Evolutionary conservation across 1,139 yeast species (phyloP).

Genomic region (Yamadazyma mexicana): DNA sequence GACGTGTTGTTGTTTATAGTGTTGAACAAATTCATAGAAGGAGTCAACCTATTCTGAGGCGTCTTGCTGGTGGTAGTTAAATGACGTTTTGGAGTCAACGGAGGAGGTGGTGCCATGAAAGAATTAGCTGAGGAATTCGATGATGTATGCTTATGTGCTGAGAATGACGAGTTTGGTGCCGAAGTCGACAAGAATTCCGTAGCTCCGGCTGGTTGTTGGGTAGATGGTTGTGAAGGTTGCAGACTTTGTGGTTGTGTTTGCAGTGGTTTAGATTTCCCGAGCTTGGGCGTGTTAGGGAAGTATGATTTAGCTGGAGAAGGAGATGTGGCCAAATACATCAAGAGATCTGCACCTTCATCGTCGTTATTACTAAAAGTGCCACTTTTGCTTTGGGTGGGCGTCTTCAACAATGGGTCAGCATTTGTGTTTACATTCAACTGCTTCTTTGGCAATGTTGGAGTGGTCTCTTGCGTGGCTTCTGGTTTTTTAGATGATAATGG

Average conservation of each 20-base stretch:
- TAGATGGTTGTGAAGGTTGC: constrained; percentile 1
- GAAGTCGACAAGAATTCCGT: constrained; percentile 8
- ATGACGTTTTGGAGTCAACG: constrained; percentile 48
- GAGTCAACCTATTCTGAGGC: constrained; percentile 47
- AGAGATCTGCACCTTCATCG: constrained; percentile 81
- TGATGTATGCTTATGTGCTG: constrained; percentile 16
- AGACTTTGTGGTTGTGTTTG: constrained; percentile 1
- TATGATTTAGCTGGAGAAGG: constrained; percentile 68
- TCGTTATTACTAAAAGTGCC: constrained; percentile 32
- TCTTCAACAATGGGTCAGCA: constrained; percentile 25
- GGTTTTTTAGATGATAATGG: constrained; percentile 22
- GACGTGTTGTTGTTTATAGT: constrained; percentile 14
- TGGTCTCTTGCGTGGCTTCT: constrained; percentile 23
- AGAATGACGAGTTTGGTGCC: constrained; percentile 18
- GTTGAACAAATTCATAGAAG: constrained; percentile 37
- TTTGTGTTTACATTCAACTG: constrained; percentile 18
- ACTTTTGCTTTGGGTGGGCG: constrained; percentile 36
- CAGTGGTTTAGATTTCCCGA: constrained; percentile 6
- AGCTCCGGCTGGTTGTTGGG: background rate
- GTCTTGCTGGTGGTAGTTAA: constrained; percentile 30
- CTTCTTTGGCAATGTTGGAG: constrained; percentile 35
- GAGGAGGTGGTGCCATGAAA: constrained; percentile 45
- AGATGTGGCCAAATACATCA: constrained; percentile 81
- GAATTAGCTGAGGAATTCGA: constrained; percentile 20
- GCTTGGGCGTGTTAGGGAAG: constrained; percentile 34